Evolutionary conservation across 148 eudicot genomes (phyloP), one percentile per base, ranked within the genome.

Genomic region (Limonium bicolor): DNA sequence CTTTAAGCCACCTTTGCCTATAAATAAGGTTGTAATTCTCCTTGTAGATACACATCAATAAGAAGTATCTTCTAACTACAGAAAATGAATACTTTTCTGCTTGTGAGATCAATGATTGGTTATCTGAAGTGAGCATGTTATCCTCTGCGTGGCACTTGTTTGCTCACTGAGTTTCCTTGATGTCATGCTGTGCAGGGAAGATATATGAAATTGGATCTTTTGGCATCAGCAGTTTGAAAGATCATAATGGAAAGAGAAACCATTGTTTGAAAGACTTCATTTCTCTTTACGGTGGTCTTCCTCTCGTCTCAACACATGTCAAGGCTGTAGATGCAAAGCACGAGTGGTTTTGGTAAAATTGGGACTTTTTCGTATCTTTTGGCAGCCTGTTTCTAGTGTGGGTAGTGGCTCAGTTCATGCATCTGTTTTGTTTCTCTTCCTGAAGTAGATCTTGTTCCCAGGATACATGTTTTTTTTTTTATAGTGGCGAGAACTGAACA

Each of bases 171-270:
- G n/a, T n/a, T n/a, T n/a, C n/a, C n/a, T n/a, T n/a, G n/a, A n/a
- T n/a, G n/a, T n/a, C n/a, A n/a, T n/a, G n/a, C n/a, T n/a, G n/a
- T 56, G 54, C 72, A 76, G 90, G 83, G 37, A 80, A 80, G 54
- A 72, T 80, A 27, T 40, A 64, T 46, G 90, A 80, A 53, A 70
- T 73, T 28, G 83, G 90, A 21, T 67, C 77, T 8, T 55, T 62
- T 10, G 80, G 77, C 27, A 70, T 76, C 37, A 73, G 83, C 65
- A 70, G 77, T 45, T 54, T 73, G 56, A 41, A 42, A 7, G 72
- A 69, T 47, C 80, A 76, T 50, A 61, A 56, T 56, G 49, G 50
- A 16, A 72, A 45, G 66, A 66, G 87, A 58, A 61, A 55, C 7
- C 66, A 72, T 52, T 75, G 88, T 58, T 63, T 80, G 26, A 80